These are phyloP conservation scores for Neofusicoccum sp. DNA, from an alignment of 2,329 filamentous ascomycete genomes.

Conservation along the genomic window DNA sequence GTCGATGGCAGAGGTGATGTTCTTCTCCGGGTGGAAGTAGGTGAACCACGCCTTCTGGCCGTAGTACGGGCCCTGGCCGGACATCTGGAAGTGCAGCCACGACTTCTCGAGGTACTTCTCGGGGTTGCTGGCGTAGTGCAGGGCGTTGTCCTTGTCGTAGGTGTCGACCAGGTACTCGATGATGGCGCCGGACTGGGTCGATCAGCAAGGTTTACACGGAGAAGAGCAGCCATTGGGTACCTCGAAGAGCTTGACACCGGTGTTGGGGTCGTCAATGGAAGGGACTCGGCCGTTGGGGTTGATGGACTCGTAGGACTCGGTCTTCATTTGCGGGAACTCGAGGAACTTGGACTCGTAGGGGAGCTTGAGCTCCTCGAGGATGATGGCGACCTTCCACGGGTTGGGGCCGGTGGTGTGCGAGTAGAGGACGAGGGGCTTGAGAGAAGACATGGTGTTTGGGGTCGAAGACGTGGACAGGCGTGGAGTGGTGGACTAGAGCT, in stretches of 20 bases:
- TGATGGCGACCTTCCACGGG: conserved; percentile 45
- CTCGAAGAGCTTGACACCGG: conserved; percentile 41
- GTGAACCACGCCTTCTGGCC: conserved; percentile 39
- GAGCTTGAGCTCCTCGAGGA: conserved; percentile 47
- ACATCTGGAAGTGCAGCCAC: conserved; percentile 47
- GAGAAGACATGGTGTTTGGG: conserved; percentile 2
- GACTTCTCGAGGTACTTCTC: conserved; percentile 40
- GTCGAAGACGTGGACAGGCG: no score
- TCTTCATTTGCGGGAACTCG: conserved; percentile 40
- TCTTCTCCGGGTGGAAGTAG: conserved; percentile 42
- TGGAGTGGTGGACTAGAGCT: not conserved
- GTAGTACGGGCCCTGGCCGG: conserved; percentile 50
- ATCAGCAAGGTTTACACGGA: not conserved
- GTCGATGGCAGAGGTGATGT: conserved; percentile 40
- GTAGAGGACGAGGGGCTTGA: conserved; percentile 20
- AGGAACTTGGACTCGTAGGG: conserved; percentile 40
- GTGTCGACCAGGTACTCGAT: conserved; percentile 44
- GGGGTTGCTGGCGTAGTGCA: conserved; percentile 36
- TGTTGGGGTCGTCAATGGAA: conserved; percentile 47
- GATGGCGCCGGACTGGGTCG: conserved; percentile 40
- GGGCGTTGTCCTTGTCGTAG: conserved; percentile 42
- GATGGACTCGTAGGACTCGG: conserved; percentile 33
- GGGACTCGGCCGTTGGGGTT: conserved; percentile 45
- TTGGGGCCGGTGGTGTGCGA: conserved; percentile 29
- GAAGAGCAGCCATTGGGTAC: not conserved